Conservation (phyloP, 2,329 filamentous ascomycete species). For the Verticillium klebahnii region DNA sequence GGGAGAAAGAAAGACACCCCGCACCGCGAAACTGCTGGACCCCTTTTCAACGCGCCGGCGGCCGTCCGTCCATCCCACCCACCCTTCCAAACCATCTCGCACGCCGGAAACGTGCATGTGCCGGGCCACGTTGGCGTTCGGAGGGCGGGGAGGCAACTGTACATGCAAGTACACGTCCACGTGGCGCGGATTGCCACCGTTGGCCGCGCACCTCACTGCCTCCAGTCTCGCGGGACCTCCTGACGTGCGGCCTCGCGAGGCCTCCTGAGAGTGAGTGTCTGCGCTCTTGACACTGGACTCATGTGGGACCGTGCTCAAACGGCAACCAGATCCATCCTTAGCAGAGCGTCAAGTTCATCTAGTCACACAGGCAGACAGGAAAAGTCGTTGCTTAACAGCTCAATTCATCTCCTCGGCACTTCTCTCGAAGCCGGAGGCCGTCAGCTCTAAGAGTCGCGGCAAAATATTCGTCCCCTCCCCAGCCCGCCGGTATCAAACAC, state of each 20-base stretch:
- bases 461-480: background rate
- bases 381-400: background rate
- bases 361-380: background rate
- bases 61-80: no score
- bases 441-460: background rate
- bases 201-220: no score
- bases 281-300: no score
- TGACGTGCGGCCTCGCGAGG: background rate
- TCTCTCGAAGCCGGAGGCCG: slow-evolving; percentile 3
- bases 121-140: background rate
- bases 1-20: background rate
- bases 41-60: background rate
- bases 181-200: background rate
- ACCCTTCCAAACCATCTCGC: background rate
- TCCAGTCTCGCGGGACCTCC: background rate
- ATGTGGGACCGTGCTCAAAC: no score
- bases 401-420: slow-evolving; percentile 1
- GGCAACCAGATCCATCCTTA: no score
- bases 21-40: background rate
- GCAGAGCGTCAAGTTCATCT: no score
- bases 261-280: background rate
- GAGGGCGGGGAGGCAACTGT: background rate
- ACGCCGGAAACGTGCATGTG: background rate
- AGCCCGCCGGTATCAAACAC: background rate
- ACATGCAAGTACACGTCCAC: background rate